Evolutionary conservation across 495 filamentous ascomycete species (phyloP).

Genomic region (Articulospora tetracladia): DNA sequence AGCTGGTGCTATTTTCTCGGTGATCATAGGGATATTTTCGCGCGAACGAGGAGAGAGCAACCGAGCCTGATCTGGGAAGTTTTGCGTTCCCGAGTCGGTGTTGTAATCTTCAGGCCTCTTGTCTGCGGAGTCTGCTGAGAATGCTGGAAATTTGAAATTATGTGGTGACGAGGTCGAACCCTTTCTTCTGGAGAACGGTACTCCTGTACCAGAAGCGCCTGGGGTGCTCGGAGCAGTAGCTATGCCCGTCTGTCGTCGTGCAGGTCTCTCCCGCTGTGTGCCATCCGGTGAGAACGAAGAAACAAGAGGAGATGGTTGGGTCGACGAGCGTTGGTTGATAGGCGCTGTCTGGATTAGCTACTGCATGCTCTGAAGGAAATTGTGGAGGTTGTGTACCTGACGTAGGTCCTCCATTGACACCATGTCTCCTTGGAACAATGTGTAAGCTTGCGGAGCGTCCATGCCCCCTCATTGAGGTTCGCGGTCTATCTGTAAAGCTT

Average conservation of each 20-base stretch:
- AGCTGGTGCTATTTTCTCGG: slow-evolving; percentile 48
- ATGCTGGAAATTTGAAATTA: slow-evolving; percentile 22
- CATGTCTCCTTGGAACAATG: slow-evolving; percentile 54
- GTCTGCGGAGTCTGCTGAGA: slow-evolving; percentile 13
- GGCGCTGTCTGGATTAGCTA: slow-evolving; percentile 31
- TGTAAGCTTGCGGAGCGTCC: slow-evolving; percentile 82
- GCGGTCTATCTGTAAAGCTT: slow-evolving; percentile 27
- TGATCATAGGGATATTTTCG: slow-evolving; percentile 35
- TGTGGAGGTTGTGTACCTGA: slow-evolving; percentile 36
- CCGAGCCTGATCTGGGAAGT: slow-evolving; percentile 9
- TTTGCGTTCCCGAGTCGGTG: background rate
- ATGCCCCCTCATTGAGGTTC: slow-evolving; percentile 59
- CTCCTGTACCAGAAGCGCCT: slow-evolving; percentile 20
- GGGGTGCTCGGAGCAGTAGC: slow-evolving; percentile 39
- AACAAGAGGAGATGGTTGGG: slow-evolving; percentile 24
- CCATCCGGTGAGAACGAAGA: slow-evolving; percentile 17
- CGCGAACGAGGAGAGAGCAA: slow-evolving; percentile 15
- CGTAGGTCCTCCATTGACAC: slow-evolving; percentile 34
- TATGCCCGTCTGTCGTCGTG: slow-evolving; percentile 32
- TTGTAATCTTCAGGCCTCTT: slow-evolving; percentile 9
- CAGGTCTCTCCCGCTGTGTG: slow-evolving; percentile 12
- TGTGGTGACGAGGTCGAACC: slow-evolving; percentile 13
- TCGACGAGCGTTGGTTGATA: slow-evolving; percentile 30
- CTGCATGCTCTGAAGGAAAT: background rate
- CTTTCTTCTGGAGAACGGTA: slow-evolving; percentile 11